These are phyloP conservation scores for Wallacemonas sp. DNA, from an alignment of 208 protist genomes.

Conservation along the genomic window DNA sequence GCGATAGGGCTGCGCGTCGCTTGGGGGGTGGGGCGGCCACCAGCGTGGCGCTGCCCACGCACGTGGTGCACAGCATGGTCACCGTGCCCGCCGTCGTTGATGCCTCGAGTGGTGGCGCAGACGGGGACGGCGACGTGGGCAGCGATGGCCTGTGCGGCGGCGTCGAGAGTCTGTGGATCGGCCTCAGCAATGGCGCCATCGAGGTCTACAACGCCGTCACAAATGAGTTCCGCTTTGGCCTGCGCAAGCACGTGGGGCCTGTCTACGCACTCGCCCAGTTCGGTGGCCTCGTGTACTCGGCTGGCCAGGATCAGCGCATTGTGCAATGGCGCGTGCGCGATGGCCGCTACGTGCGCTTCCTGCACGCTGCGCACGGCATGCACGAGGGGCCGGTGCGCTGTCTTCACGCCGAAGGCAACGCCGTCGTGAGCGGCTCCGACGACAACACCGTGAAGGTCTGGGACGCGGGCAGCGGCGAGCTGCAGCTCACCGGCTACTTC, in stretches of 20 bases:
- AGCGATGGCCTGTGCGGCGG: conserved; percentile 14
- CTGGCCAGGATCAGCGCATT: conserved; percentile 65
- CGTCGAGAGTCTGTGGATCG: conserved; percentile 69
- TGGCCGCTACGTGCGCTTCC: conserved; percentile 37
- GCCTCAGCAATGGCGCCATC: conserved; percentile 72
- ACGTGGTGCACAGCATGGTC: conserved; percentile 35
- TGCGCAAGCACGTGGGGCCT: conserved; percentile 56
- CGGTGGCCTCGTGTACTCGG: conserved; percentile 82
- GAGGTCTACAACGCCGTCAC: conserved; percentile 66
- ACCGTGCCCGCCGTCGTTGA: conserved; percentile 18
- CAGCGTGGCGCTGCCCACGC: neutral
- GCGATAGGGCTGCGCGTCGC: neutral
- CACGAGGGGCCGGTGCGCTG: conserved; percentile 61
- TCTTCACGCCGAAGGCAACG: conserved; percentile 82
- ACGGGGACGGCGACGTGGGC: neutral
- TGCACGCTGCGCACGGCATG: conserved; percentile 34
- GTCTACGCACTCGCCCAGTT: conserved; percentile 77
- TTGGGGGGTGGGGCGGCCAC: neutral
- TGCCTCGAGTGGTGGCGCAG: neutral
- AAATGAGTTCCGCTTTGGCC: conserved; percentile 30
- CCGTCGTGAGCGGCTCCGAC: conserved; percentile 71
- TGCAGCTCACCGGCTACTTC: conserved; percentile 75
- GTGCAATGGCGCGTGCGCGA: conserved; percentile 67
- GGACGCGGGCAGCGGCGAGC: conserved; percentile 67
- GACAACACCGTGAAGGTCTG: conserved; percentile 87